Evolutionary conservation across 208 protist species (phyloP), one percentile per base, ranked within the genome.

Genomic region (Trypanosoma avium): DNA sequence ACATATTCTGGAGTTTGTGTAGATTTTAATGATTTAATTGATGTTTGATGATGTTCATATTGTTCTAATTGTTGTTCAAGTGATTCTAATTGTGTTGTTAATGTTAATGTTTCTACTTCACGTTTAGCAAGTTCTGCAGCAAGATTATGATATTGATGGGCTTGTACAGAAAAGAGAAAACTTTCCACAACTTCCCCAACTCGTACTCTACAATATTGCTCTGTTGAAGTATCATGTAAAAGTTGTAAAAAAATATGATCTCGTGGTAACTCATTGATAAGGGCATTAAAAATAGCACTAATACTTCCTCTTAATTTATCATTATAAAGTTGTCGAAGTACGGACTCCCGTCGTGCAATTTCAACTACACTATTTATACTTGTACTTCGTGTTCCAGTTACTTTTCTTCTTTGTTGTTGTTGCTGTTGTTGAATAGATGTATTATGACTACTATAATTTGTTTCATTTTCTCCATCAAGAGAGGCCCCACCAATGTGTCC

Each of bases 231-330:
- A 67, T 94, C 88, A 6, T 68, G 67, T 42, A 92, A 19, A 32
- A 94, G 82, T 77, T 94, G 88, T 43, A 75, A 56, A 38, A 92
- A 86, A 10, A 94, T 75, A 61, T 92, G 82, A 48, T 94, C 88
- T 15, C 63, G 62, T 9, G 88, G 88, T 3, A 92, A 60, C 47
- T 89, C 83, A 4, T 58, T 49, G n/a, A 63, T 53, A 30, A 92
- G 73, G 0, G 84, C 75, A 45, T 68, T 67, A 22, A 89, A 62
- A 55, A 94, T 82, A 56, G 70, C 76, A 33, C 73, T 62, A 6
- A 90, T 74, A 48, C 84, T 82, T 33, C 69, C 73, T 19, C 76
- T 77, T 10, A 94, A 75, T 65, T 90, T 90, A 50, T 88, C 81
- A 38, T 80, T 84, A 71, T 94, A 94, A 17, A 81, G 38, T 22